Percentiles rank a stretch among this genome's conserved stretches.
Conservation (phyloP, 176 grass and related monocot genomes). For the Cenchrus fungigraminus region DNA sequence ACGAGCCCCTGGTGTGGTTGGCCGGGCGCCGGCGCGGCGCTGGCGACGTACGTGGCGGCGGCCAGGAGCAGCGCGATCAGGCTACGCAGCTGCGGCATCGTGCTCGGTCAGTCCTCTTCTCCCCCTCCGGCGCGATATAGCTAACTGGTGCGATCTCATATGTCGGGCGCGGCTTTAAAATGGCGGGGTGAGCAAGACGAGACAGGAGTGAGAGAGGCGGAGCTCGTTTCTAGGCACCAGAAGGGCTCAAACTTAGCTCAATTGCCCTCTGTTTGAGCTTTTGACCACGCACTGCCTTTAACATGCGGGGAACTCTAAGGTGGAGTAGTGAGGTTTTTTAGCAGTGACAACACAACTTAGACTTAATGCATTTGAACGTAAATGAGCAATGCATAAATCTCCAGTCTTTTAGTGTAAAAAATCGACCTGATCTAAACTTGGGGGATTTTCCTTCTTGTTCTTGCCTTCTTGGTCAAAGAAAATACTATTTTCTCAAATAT, state of each 20-base stretch:
- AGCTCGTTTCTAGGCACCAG: not conserved
- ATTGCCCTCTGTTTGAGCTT: not conserved
- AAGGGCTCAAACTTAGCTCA: not conserved
- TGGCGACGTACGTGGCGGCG: not conserved
- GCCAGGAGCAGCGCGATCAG: constrained; percentile 2
- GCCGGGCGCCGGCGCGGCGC: not conserved
- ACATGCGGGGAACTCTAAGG: not conserved
- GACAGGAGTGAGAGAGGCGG: constrained; percentile 10
- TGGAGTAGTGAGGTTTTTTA: too few relatives aligned
- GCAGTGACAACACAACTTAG: too few relatives aligned
- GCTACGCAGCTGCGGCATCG: constrained; percentile 4
- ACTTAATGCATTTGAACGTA: too few relatives aligned
- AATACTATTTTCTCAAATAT: too few relatives aligned
- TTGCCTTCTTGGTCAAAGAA: too few relatives aligned
- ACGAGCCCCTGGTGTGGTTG: not conserved
- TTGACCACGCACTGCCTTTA: not conserved
- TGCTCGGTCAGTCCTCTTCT: not conserved
- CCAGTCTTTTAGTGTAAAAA: too few relatives aligned
- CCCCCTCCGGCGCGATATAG: not conserved
- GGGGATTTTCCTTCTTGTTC: too few relatives aligned
- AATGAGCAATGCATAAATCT: too few relatives aligned
- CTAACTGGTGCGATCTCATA: not conserved
- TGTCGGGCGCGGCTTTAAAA: not conserved
- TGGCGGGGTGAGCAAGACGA: not conserved
- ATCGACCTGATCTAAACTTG: too few relatives aligned